Evolutionary conservation across 2,329 filamentous ascomycete genomes (phyloP), one percentile per base, ranked within the genome.

Genomic region (Pestalotiopsis sp.): DNA sequence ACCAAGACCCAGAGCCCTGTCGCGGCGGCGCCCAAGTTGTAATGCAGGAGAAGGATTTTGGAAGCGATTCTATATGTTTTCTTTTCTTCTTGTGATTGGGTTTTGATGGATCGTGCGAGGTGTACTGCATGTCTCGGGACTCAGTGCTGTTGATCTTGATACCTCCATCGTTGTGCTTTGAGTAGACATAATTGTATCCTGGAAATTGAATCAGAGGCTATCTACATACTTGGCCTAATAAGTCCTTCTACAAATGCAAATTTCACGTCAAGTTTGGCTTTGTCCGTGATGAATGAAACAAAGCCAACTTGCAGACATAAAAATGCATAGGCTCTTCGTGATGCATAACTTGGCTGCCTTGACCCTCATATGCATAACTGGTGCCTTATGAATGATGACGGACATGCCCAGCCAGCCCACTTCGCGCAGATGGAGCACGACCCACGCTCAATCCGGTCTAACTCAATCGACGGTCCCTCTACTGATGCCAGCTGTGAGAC

Each of bases 401-500:
- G 56, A 58, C 56, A 17, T n/a, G 26, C 56, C 24, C 24, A 24
- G 24, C 24, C 24, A 64, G 61, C 61, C 61, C 61, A 64, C 61
- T 39, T 52, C 44, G 44, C 39, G 22, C n/a, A 3, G 38, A n/a
- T 35, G 39, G n/a, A 65, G 62, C 62, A 55, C 62, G 62, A 35
- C 40, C 62, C 62, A 55, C 24, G 24, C 62, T 57, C 20, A 65
- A 65, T 65, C 44, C 62, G 62, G 48, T 56, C 39, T 61, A 65
- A 56, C 22, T 56, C 20, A 35, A 48, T 48, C 22, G 40, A 17
- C 61, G 35, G 26, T 22, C 20, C 35, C 26, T 62, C 61, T 22
- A 55, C 62, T 65, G 62, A 65, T 65, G 62, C 62, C 62, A 65
- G 62, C 48, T 65, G 62, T 65, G 62, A 65, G 62, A 65, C 62